A percentile compares a stretch with the other conserved stretches of the same genome.
Evolutionary conservation across 1,284 basidiomycete genomes (phyloP).

Genomic region (Trametes hirsuta): DNA sequence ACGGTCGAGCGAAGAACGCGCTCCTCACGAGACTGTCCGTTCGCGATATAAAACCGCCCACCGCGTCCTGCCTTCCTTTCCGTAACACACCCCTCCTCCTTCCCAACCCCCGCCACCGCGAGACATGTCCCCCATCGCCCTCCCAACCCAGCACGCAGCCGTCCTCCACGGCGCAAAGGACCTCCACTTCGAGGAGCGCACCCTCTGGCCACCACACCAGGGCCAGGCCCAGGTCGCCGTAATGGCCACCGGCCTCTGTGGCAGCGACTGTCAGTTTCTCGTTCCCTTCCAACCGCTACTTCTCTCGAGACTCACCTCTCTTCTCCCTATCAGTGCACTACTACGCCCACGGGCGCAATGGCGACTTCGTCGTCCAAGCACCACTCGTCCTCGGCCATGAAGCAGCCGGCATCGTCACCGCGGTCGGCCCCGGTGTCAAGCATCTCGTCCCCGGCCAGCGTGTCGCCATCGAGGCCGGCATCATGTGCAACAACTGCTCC

Average conservation of each 20-base stretch:
- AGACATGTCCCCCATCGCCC: conserved; percentile 60
- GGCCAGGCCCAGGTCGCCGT: conserved; percentile 77
- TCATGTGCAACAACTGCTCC: conserved; percentile 79
- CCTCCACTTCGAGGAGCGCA: conserved; percentile 71
- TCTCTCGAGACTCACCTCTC: conserved; percentile 13
- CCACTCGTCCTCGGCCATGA: conserved; percentile 93
- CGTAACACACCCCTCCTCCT: conserved; percentile 22
- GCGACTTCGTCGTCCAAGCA: conserved; percentile 84
- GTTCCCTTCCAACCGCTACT: conserved; percentile 21
- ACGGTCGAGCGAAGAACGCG: conserved; percentile 26
- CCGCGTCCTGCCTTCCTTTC: conserved; percentile 18
- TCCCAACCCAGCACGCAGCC: conserved; percentile 60
- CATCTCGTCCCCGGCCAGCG: conserved; percentile 81
- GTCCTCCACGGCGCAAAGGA: conserved; percentile 76
- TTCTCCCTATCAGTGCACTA: conserved; percentile 72
- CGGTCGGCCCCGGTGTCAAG: conserved; percentile 68
- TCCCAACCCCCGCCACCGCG: conserved; percentile 17
- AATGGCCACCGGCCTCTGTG: conserved; percentile 88
- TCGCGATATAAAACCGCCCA: conserved; percentile 30
- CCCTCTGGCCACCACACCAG: conserved; percentile 65
- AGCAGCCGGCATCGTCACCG: conserved; percentile 81
- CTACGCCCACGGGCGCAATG: conserved; percentile 87
- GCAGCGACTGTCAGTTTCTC: conserved; percentile 75
- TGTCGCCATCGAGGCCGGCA: conserved; percentile 93
- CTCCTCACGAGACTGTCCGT: conserved; percentile 29